Percentiles rank a stretch among this genome's conserved stretches.
phyloP scores from a whole-genome alignment of 2,329 filamentous ascomycete genomes.

The Sphaerulina vaccinii region DNA sequence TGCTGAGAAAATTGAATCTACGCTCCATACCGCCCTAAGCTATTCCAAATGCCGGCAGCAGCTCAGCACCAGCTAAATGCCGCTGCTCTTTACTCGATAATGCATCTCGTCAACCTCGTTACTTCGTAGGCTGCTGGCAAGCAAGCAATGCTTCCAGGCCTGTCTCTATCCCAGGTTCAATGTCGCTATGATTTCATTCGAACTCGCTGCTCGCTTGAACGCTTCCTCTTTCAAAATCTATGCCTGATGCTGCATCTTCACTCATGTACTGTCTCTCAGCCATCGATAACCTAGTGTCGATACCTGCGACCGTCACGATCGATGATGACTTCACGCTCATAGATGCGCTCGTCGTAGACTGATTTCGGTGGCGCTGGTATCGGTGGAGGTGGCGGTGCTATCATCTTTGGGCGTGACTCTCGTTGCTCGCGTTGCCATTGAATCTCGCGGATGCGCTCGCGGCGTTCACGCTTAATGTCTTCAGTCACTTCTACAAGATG shows the following conservation, averaged over 20 bases:
- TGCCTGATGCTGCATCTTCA: background rate
- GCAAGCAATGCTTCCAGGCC: conserved; percentile 4
- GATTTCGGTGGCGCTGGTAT: conserved; percentile 39
- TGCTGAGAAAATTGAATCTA: no score
- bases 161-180: conserved; percentile 14
- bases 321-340: conserved; percentile 67
- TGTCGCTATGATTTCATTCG: conserved; percentile 5
- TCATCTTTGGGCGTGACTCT: conserved; percentile 45
- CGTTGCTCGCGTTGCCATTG: conserved; percentile 63
- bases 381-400: conserved; percentile 43
- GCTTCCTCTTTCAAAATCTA: conserved; percentile 7
- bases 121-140: conserved; percentile 12
- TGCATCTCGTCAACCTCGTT: conserved; percentile 11
- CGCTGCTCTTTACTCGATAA: background rate
- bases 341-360: conserved; percentile 63
- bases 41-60: background rate
- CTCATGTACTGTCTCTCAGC: background rate
- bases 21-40: no score
- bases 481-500: conserved; percentile 80
- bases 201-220: conserved; percentile 8
- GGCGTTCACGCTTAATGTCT: conserved; percentile 68
- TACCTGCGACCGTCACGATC: conserved; percentile 45
- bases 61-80: background rate
- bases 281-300: conserved; percentile 12
- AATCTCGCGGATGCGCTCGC: conserved; percentile 58